Evolutionary conservation across 129 eudicot species (phyloP).

Genomic region (Helichrysum umbraculigerum): DNA sequence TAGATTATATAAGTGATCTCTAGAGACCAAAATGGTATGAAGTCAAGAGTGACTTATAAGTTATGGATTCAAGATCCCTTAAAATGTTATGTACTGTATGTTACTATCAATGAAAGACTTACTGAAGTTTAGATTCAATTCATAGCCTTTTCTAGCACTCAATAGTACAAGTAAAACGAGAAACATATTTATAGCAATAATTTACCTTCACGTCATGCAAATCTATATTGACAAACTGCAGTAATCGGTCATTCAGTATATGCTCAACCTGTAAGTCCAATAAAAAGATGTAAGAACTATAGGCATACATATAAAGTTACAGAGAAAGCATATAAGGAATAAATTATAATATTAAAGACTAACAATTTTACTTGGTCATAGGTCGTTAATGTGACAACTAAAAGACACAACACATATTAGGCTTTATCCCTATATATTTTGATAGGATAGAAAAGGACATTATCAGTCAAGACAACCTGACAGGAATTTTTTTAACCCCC

Average conservation of each 20-base stretch:
- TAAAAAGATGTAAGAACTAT: slow-evolving; percentile 22
- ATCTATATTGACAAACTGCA: slow-evolving; percentile 91
- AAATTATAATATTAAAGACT: no score
- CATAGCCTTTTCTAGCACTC: slow-evolving; percentile 8
- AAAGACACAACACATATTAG: not conserved
- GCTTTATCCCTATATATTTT: not conserved
- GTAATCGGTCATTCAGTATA: slow-evolving; percentile 82
- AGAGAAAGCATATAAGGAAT: not conserved
- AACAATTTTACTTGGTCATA: not conserved
- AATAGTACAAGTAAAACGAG: slow-evolving; percentile 5
- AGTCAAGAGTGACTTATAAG: slow-evolving; percentile 1
- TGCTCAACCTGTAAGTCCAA: slow-evolving; percentile 78
- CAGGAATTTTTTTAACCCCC: not conserved
- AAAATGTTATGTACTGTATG: not conserved
- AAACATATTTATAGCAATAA: slow-evolving; percentile 15
- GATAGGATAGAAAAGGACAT: not conserved
- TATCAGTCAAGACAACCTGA: not conserved
- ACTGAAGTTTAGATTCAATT: not conserved
- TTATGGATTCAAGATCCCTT: slow-evolving; percentile 5
- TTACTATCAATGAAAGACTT: not conserved
- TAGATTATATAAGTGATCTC: not conserved
- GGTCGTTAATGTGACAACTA: not conserved
- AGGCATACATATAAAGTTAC: not conserved
- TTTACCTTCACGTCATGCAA: slow-evolving; percentile 94
- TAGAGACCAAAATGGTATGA: slow-evolving; percentile 4